Percentiles rank a stretch among this genome's conserved stretches.
phyloP scores from a whole-genome alignment of 2,329 filamentous ascomycete species.

The Phoma sp. region DNA sequence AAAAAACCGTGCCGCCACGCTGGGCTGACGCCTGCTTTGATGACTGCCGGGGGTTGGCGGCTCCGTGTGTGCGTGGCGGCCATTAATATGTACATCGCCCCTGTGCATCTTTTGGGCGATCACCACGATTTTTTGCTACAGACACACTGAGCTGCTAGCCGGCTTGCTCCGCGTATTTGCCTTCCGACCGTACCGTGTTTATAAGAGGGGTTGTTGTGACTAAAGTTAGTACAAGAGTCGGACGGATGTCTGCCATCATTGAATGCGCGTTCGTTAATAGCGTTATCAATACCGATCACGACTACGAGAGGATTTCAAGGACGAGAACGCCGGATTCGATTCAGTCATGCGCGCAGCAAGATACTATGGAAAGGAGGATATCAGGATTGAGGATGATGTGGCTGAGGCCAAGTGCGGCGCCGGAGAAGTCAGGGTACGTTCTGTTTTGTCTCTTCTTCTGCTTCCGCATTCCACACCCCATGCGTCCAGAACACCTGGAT shows the following conservation, averaged over 20 bases:
- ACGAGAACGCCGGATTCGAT: not conserved
- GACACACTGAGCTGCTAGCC: constrained; percentile 2
- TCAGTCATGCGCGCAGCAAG: constrained; percentile 61
- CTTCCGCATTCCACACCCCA: no score
- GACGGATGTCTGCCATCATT: constrained; percentile 33
- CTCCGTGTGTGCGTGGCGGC: not conserved
- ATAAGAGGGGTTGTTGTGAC: not conserved
- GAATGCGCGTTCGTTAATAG: constrained; percentile 43
- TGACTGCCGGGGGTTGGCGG: not conserved
- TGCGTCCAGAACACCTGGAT: no score
- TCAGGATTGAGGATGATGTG: constrained; percentile 60
- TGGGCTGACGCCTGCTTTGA: constrained; percentile 4
- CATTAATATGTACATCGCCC: not conserved
- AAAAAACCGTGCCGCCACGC: constrained; percentile 1
- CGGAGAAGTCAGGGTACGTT: constrained; percentile 57
- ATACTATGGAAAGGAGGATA: constrained; percentile 64
- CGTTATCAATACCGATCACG: constrained; percentile 26
- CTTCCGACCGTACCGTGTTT: not conserved
- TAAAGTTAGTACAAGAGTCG: not conserved
- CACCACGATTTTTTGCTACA: not conserved
- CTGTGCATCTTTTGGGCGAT: not conserved
- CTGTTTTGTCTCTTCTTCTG: no score
- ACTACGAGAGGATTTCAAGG: not conserved
- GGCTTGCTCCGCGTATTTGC: constrained; percentile 3
- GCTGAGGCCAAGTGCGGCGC: constrained; percentile 56